Evolutionary conservation across 306 rosid species (phyloP), one percentile per base, ranked within the genome.

Genomic region (Mucuna pruriens): DNA sequence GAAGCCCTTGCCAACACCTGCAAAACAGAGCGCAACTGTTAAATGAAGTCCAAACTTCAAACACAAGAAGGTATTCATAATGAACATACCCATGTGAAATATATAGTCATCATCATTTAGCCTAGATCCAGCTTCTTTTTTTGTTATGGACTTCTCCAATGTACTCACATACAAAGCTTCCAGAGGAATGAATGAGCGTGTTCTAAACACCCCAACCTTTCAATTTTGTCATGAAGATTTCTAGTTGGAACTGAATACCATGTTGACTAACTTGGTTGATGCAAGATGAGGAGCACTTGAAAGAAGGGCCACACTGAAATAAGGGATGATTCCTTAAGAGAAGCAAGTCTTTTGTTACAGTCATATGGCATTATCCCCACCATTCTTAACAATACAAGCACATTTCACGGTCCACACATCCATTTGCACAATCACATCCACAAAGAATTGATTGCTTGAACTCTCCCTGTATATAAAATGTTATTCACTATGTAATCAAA

Each of bases 201-300:
- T 75, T 63, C 88, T 68, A n/a, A 52, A 89, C 92, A 77, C 87
- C 90, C 92, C 92, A 89, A 17, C 86, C 85, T 42, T 60, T 79
- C 3, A 4, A 20, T 42, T 67, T 17, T 0, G 86, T 75, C 45
- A 10, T 75, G 68, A 82, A 86, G 17, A 89, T 84, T 62, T 86
- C 92, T 0, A 89, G 79, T 6, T 79, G 81, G 39, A 88, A 82
- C 10, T 20, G 72, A 25, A 84, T 44, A 1, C 86, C 85, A 23
- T 11, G 17, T 26, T 83, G 87, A 34, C 76, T 77, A 10, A 80
- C 80, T 42, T 78, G 76, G 34, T 77, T 88, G 39, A 6, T 44
- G 79, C 91, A 88, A 62, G 86, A 51, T 1, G 84, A 25, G 54
- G 76, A 51, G 63, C 89, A 88, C 31, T 52, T 72, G 42, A 87